Evolutionary conservation across 768 basidiomycete genomes (phyloP).

Genomic region (Mycena latifolia): DNA sequence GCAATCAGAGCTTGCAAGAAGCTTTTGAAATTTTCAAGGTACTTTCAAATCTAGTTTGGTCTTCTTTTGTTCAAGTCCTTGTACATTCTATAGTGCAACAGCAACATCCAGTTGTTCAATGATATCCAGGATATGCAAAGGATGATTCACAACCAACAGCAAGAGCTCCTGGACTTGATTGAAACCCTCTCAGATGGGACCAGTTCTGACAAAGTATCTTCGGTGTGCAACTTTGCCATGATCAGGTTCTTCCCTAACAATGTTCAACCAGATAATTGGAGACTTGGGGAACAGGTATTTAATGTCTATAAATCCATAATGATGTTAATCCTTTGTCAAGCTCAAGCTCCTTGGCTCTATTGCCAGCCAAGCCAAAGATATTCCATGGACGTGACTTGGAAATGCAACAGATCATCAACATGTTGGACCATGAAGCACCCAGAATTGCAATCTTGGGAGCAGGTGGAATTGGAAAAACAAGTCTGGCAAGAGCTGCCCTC

Average conservation of each 20-base stretch:
- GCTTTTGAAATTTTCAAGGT: not conserved
- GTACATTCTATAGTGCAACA: not conserved
- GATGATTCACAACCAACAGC: not conserved
- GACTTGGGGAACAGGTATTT: not conserved
- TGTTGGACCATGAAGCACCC: not conserved
- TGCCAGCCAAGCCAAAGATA: not conserved
- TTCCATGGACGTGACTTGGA: conserved; percentile 1
- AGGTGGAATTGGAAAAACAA: conserved; percentile 9
- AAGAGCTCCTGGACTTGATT: conserved; percentile 3
- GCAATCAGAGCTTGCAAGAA: not conserved
- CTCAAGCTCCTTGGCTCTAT: not conserved
- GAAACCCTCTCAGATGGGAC: not conserved
- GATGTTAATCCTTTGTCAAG: not conserved
- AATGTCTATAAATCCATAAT: too few species aligned
- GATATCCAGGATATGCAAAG: not conserved
- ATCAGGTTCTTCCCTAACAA: not conserved
- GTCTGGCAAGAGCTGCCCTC: not conserved
- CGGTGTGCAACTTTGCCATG: not conserved
- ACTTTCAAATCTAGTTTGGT: not conserved
- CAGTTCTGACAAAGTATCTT: not conserved
- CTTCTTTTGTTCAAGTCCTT: not conserved
- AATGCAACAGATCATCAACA: not conserved
- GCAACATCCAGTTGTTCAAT: not conserved
- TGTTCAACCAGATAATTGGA: too few species aligned
- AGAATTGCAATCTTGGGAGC: not conserved